Base-by-base conservation (phyloP, 2,329 filamentous ascomycete genomes). In the Penicillium sumatraense region DNA sequence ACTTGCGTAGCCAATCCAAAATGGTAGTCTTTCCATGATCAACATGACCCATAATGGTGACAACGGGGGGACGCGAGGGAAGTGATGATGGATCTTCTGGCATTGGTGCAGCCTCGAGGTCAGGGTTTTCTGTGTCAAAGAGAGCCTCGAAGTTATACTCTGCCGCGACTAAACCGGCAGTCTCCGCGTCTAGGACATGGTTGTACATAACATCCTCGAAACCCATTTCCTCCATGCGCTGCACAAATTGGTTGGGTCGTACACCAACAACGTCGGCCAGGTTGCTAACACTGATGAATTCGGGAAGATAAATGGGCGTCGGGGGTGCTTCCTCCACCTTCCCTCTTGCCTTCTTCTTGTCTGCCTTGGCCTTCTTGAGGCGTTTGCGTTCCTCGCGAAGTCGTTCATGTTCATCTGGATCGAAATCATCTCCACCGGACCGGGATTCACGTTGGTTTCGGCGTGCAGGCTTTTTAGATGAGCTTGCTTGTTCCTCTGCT, bases 11-110 rank as follows among this genome's bases (percentile, higher is more conserved):
- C 77, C 88, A 98, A 71, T 99, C 95, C 9, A 99, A 81, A 38
- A 99, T 87, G 0, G 96, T 99, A 0, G 95, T 99, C 79, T 99
- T 99, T 51, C 95, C 95, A 72, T 99, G 95, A 71, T 99, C 96
- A 65, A 99, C 95, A 62, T 99, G 95, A 2, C 95, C 95, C 96
- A 99, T 99, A 68, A 99, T 99, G 0, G 96, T 98, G 35, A 99
- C 93, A 31, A 99, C 91, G 0, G 95, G 96, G 7, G 95, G 93
- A 14, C 96, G 86, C 29, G 80, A 75, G 2, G 92, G 91, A 7
- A 97, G 75, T 13, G 74, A 65, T 0, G 89, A 85, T 46, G 80
- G 83, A 71, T 93, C 90, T 66, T 87, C 86, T 8, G 86, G 84
- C 23, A 82, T 78, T 1, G 91, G 88, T 10, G 87, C 84, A 21